phyloP scores from a whole-genome alignment of 2,329 filamentous ascomycete genomes.

The Epichloe baconii region DNA sequence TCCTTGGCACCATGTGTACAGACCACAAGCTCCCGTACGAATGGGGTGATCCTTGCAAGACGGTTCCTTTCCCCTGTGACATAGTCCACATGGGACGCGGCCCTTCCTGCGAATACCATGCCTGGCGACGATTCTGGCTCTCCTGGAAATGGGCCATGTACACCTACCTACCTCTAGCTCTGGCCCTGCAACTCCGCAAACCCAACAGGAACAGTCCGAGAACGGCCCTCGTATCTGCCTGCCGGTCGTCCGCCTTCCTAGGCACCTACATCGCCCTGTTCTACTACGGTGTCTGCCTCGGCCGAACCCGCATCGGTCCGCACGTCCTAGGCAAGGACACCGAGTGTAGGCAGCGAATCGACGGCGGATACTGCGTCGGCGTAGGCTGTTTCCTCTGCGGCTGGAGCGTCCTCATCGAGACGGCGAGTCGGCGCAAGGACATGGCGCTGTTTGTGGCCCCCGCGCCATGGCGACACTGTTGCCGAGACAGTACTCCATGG shows the following conservation, averaged over 20 bases:
- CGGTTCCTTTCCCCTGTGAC: constrained; percentile 67
- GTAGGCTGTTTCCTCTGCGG: constrained; percentile 64
- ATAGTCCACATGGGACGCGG: constrained; percentile 72
- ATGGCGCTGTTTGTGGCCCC: constrained; percentile 72
- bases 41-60: constrained; percentile 59
- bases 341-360: constrained; percentile 35
- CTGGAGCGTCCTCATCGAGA: constrained; percentile 68
- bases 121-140: constrained; percentile 49
- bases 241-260: constrained; percentile 64
- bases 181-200: constrained; percentile 44
- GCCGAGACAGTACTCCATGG: constrained; percentile 50
- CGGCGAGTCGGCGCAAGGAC: constrained; percentile 52
- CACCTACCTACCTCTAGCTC: constrained; percentile 64
- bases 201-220: constrained; percentile 34
- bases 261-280: constrained; percentile 66
- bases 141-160: constrained; percentile 63
- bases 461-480: constrained; percentile 63
- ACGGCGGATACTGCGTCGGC: constrained; percentile 55
- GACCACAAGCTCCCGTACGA: constrained; percentile 55
- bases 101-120: constrained; percentile 62
- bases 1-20: constrained; percentile 58
- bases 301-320: constrained; percentile 61
- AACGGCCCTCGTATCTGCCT: constrained; percentile 44
- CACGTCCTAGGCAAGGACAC: constrained; percentile 44
- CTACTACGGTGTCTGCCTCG: constrained; percentile 75